Evolutionary conservation across 805 yeast genomes (phyloP).

Genomic region (Zygotorulaspora danielsina): DNA sequence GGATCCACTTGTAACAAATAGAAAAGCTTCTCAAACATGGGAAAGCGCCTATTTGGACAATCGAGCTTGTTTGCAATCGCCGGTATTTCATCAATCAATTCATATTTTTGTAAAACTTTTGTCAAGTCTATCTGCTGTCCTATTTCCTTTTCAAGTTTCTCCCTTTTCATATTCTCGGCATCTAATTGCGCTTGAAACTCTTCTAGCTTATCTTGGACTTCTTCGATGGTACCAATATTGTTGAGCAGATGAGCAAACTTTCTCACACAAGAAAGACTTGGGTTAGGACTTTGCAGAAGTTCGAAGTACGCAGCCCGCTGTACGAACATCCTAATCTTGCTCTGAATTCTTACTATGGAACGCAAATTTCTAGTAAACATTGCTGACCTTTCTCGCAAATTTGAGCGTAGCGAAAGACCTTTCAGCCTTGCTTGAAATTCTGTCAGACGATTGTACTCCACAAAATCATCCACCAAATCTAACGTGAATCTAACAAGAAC

Average conservation of each 20-base stretch:
- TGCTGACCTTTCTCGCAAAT: constrained; percentile 33
- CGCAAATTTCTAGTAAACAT: constrained; percentile 54
- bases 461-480: constrained; percentile 52
- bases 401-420: constrained; percentile 43
- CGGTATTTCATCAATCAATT: constrained; percentile 48
- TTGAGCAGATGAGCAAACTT: constrained; percentile 72
- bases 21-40: constrained; percentile 65
- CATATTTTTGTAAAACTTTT: constrained; percentile 71
- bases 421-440: constrained; percentile 53
- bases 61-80: constrained; percentile 11
- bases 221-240: constrained; percentile 68
- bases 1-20: constrained; percentile 84
- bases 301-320: constrained; percentile 71
- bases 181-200: constrained; percentile 63
- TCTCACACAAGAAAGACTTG: constrained; percentile 71
- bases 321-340: constrained; percentile 60
- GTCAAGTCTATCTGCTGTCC: constrained; percentile 75
- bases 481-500: constrained; percentile 52
- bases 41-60: constrained; percentile 19
- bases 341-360: constrained; percentile 70
- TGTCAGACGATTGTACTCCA: constrained; percentile 42
- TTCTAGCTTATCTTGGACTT: constrained; percentile 67
- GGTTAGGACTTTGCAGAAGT: constrained; percentile 64
- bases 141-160: constrained; percentile 65
- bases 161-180: constrained; percentile 65